Base-by-base conservation (phyloP, 2,329 filamentous ascomycete species). In the Epichloe gansuensis region DNA sequence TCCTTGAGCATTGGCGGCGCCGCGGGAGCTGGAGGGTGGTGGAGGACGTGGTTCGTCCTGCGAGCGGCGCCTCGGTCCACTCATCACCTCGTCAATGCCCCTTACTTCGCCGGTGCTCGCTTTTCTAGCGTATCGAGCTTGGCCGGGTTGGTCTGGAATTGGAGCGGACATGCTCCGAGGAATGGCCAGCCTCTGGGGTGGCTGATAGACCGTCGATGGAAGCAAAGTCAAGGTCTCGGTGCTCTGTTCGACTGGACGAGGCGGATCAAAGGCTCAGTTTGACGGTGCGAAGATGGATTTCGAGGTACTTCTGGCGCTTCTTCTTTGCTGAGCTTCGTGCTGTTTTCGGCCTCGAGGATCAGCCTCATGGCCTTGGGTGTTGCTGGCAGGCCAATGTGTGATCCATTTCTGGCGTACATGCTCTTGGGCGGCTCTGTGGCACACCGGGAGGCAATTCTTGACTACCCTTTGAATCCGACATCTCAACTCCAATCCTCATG, bases 351-450 rank as follows among this genome's bases (percentile, higher is more conserved):
- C 58, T 81, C 78, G 59, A 91, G 82, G 44, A 88, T 82, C 1
- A 94, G 82, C 21, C 86, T 81, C 90, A 96, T 95, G 1, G 90
- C 90, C 70, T 88, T 84, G 34, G 91, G 91, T 1, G 91, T 96
- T 2, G 90, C 88, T 13, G 91, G 90, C n/a, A 95, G 77, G 0
- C 90, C 91, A 50, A 91, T 77, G 5, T 79, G 76, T 1, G 77
- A 73, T 1, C 75, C 75, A 2, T 63, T 69, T 15, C 65, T 59
- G 37, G 73, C 72, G 56, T 75, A 76, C 65, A 78, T 77, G 63
- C 71, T 75, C 56, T 69, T 69, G 2, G 72, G 75, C 2, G 82
- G 79, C 55, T 86, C 83, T 2, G 80, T 83, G 7, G 85, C 87
- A 60, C 82, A 84, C 51, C 85, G 77, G 72, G 72, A 2, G 76